These are phyloP conservation scores for Tuber calosporum DNA, from an alignment of 495 filamentous ascomycete species.

Conservation along the genomic window DNA sequence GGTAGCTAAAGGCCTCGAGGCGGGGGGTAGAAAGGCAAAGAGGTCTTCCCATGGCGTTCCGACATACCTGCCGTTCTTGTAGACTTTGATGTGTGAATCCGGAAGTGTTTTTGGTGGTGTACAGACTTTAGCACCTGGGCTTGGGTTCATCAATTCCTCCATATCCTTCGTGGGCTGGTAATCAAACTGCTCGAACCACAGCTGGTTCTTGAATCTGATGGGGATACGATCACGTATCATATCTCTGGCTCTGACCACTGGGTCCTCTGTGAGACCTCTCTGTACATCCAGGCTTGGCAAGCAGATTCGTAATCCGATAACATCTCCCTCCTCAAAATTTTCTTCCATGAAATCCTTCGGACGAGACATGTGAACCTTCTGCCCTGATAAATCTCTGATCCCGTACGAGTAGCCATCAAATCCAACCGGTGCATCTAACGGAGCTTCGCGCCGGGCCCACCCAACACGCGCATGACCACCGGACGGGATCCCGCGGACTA, in stretches of 20 bases:
- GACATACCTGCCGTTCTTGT: conserved; percentile 81
- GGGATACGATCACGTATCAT: conserved; percentile 91
- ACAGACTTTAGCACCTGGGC: conserved; percentile 50
- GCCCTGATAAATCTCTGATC: conserved; percentile 76
- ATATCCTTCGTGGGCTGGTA: conserved; percentile 82
- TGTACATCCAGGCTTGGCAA: conserved; percentile 79
- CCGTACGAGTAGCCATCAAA: conserved; percentile 97
- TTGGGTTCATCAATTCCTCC: conserved; percentile 73
- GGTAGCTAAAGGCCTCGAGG: conserved; percentile 67
- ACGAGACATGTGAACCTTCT: conserved; percentile 88
- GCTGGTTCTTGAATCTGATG: conserved; percentile 83
- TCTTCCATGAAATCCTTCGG: conserved; percentile 74
- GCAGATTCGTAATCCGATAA: conserved; percentile 88
- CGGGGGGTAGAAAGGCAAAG: conserved; percentile 84
- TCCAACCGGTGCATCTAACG: conserved; percentile 84
- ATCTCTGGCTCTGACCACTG: conserved; percentile 51
- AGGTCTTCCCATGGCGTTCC: conserved; percentile 85
- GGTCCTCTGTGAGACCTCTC: conserved; percentile 50
- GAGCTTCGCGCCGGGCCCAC: conserved; percentile 71
- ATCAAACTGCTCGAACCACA: conserved; percentile 93
- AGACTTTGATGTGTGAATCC: conserved; percentile 74
- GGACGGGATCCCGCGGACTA: conserved; percentile 58
- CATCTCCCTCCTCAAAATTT: conserved; percentile 56
- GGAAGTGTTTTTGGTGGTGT: conserved; percentile 67
- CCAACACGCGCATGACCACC: conserved; percentile 81